A percentile compares a stretch with the other conserved stretches of the same genome.
Conservation (phyloP, 306 rosid genomes). For the Cercis canadensis region DNA sequence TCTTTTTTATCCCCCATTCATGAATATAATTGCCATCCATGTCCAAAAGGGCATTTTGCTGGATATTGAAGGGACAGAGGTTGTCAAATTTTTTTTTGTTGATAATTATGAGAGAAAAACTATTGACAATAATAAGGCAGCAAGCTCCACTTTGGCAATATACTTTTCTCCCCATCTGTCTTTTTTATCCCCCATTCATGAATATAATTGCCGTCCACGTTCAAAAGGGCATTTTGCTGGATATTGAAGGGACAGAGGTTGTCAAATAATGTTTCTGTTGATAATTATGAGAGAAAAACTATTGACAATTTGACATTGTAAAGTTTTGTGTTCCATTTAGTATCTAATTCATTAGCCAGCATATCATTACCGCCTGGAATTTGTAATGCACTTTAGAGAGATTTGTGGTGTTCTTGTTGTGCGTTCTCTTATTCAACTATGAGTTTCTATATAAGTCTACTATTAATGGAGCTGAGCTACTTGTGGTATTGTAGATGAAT, state of each 20-base stretch:
- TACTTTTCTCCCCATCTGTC: not conserved
- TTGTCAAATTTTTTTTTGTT: conserved; percentile 7
- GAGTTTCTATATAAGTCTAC: conserved; percentile 6
- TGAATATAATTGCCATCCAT: not conserved
- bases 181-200: too few species aligned
- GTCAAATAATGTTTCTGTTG: conserved; percentile 10
- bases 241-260: not conserved
- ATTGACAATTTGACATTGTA: not conserved
- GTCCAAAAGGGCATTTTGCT: conserved; percentile 10
- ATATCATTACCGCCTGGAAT: not conserved
- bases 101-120: not conserved
- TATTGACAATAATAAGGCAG: not conserved
- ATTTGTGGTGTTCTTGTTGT: conserved; percentile 6
- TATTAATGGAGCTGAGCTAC: conserved; percentile 25
- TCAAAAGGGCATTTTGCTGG: conserved; percentile 13
- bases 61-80: not conserved
- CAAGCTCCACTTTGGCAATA: not conserved
- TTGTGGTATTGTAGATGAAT: conserved; percentile 69
- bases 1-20: too few species aligned
- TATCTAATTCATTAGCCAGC: not conserved
- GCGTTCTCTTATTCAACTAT: not conserved
- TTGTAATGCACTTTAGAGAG: not conserved
- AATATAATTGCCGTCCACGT: not conserved
- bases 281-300: not conserved
- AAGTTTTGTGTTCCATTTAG: not conserved